Evolutionary conservation across 331 rosid genomes (phyloP), one percentile per base, ranked within the genome.

Genomic region (Quercus phellos): DNA sequence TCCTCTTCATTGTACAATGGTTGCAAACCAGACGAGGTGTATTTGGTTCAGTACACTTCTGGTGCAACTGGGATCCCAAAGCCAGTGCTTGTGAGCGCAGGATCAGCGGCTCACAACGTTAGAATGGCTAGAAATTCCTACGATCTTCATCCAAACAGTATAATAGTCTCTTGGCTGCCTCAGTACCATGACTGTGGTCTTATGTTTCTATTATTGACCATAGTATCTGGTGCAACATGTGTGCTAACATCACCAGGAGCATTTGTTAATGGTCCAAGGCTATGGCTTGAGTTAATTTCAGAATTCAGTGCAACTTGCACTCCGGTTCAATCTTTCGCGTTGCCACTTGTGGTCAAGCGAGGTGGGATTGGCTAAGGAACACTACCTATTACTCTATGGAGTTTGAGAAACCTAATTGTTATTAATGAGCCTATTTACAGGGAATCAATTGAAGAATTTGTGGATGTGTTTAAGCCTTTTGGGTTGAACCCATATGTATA

Each of bases 121-220:
- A 84, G 98, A 14, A 58, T 84, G 0, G 97, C 90, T 0, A 89
- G 98, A 16, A 88, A 78, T 77, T 89, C 96, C 73, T 91, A 94
- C 12, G 94, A 94, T 79, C 90, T 94, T 55, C 92, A 94, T 54
- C 93, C 94, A 1, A 89, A 85, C 84, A 80, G 88, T 24, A 74
- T 83, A 18, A 85, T 90, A 6, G 90, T 88, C 14, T 94, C 98
- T 0, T 94, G 97, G 98, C 80, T 94, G 13, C 98, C 98, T 13
- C 98, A 94, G 54, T 90, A 89, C 77, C 97, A 92, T 59, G 97
- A 92, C 35, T 90, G 93, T 9, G 98, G 98, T 55, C 96, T 91
- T 22, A 84, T 92, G 97, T 94, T 94, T 84, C 81, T 91, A 69
- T 66, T 91, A n/a, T 68, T 91, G 0, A 94, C 93, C 46, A 56